phyloP scores from a whole-genome alignment of 2,329 filamentous ascomycete species.

The Cephalotrichum gorgonifer region DNA sequence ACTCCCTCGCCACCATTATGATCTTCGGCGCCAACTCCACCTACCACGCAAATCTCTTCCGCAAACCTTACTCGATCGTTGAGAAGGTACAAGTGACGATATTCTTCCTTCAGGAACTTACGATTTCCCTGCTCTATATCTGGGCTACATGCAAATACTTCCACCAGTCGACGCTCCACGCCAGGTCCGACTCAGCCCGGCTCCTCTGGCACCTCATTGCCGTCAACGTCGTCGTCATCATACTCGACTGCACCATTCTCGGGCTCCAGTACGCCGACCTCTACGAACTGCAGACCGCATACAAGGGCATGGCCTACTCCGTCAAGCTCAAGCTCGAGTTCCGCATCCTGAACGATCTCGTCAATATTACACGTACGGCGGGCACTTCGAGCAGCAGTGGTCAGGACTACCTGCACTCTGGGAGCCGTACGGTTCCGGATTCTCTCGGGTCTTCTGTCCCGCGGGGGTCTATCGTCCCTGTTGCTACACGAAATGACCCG shows the following conservation, averaged over 20 bases:
- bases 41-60: conserved; percentile 11
- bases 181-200: conserved; percentile 10
- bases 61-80: conserved; percentile 29
- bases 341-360: conserved; percentile 21
- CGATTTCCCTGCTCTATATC: conserved; percentile 43
- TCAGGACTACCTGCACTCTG: too few species aligned
- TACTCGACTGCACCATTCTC: conserved; percentile 29
- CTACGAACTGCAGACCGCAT: conserved; percentile 21
- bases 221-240: conserved; percentile 33
- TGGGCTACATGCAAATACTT: conserved; percentile 39
- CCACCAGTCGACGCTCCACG: conserved; percentile 22
- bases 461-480: too few species aligned
- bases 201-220: conserved; percentile 28
- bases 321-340: conserved; percentile 26
- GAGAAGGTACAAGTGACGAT: conserved; percentile 46
- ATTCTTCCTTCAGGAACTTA: conserved; percentile 44
- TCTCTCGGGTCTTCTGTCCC: too few species aligned
- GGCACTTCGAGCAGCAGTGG: too few species aligned
- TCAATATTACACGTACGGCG: not conserved
- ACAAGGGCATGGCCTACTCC: conserved; percentile 22
- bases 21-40: conserved; percentile 38
- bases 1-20: conserved; percentile 42
- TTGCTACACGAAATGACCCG: too few species aligned
- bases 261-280: conserved; percentile 20
- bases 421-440: too few species aligned